Base-by-base conservation (phyloP, 2,329 filamentous ascomycete genomes). In the Diplodia mutila region DNA sequence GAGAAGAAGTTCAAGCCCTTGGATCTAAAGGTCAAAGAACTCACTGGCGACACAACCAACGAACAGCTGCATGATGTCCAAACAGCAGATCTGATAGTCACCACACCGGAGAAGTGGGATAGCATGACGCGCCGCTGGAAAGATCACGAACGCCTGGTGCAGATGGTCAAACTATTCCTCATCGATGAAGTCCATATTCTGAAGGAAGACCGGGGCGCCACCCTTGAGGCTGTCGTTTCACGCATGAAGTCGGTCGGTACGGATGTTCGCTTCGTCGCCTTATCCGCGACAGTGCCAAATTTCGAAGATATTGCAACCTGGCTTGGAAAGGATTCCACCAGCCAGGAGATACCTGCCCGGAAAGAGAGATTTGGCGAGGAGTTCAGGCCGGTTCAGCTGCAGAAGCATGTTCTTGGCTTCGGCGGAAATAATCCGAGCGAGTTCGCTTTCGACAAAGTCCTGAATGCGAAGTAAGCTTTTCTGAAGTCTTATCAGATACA, bases 71-170 rank as follows among this genome's bases (percentile, higher is more conserved):
- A 84, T 25, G 87, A 85, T 65, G 90, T 94, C 6, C 89, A 92
- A 69, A 87, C 84, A 71, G 92, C 92, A 3, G 89, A 89, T 55
- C 91, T 97, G 70, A 94, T 97, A 71, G 85, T 96, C 69, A 95
- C 93, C 0, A 97, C 92, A 0, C 92, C 93, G 0, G 92, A 97
- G 78, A 96, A 96, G 74, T 96, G 92, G 92, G 92, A 97, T 75
- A 94, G 91, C 69, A 89, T 95, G 76, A 96, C 93, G 0, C 85
- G 92, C 21, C 94, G 92, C 74, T 96, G 93, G 93, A 88, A 89
- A 72, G 92, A 96, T 72, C 90, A 96, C 73, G 85, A 85, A 64
- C 90, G 85, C 70, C 80, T 96, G 21, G 87, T 96, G 78, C 86
- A 90, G 68, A 83, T 94, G 69, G 87, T 96, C 54, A 91, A 90